Conservation (phyloP, 2,329 filamentous ascomycete species). For the Conoideocrella luteorostrata region DNA sequence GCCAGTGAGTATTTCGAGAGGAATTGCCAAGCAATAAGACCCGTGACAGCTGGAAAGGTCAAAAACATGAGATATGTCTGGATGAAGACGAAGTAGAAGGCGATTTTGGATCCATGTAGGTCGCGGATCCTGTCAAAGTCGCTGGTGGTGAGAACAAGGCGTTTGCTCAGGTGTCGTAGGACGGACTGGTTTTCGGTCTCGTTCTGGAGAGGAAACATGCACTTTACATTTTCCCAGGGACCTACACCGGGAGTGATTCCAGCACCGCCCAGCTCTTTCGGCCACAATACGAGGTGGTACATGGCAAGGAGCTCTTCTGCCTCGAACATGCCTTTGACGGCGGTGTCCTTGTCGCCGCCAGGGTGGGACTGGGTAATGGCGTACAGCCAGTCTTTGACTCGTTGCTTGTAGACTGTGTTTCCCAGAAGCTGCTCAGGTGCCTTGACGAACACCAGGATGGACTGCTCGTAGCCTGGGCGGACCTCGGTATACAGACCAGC, state of each 20-base stretch:
- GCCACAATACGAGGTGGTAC: constrained; percentile 59
- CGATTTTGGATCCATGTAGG: constrained; percentile 56
- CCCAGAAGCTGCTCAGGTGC: constrained; percentile 57
- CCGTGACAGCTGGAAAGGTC: constrained; percentile 61
- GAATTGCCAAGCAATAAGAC: constrained; percentile 61
- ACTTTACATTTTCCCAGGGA: constrained; percentile 53
- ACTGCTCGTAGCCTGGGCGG: constrained; percentile 61
- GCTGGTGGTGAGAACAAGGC: constrained; percentile 41
- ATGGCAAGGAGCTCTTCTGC: constrained; percentile 66
- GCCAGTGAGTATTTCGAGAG: constrained; percentile 63
- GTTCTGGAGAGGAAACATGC: constrained; percentile 59
- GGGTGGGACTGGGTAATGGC: constrained; percentile 61
- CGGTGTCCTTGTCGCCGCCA: constrained; percentile 43
- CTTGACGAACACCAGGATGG: constrained; percentile 60
- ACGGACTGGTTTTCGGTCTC: constrained; percentile 48
- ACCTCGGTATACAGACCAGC: constrained; percentile 65
- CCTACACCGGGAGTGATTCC: constrained; percentile 53
- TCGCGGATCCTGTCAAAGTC: constrained; percentile 55
- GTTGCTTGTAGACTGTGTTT: constrained; percentile 62
- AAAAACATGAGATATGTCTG: constrained; percentile 70
- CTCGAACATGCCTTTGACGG: constrained; percentile 46
- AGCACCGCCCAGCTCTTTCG: constrained; percentile 52
- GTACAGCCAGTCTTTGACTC: constrained; percentile 70
- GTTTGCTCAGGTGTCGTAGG: constrained; percentile 49
- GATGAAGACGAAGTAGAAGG: constrained; percentile 79